Evolutionary conservation across 1,139 yeast species (phyloP).

Genomic region (Yamadazyma buinensis): DNA sequence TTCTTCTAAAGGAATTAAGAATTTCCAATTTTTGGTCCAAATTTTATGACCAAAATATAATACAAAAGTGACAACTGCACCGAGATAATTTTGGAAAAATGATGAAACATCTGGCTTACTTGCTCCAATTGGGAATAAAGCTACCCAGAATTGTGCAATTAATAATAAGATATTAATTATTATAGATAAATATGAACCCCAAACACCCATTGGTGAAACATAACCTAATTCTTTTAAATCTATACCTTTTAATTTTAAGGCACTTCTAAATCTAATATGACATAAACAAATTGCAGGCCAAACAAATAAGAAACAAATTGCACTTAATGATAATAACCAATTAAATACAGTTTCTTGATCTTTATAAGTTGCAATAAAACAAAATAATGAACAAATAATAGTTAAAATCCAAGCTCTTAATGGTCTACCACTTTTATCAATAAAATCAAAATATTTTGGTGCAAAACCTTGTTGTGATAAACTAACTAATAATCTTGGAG

Average conservation of each 20-base stretch:
- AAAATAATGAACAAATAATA: conserved; percentile 28
- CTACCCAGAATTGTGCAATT: conserved; percentile 43
- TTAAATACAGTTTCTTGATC: conserved; percentile 40
- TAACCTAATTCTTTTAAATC: conserved; percentile 36
- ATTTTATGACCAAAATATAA: conserved; percentile 39
- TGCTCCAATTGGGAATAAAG: conserved; percentile 36
- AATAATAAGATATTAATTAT: conserved; percentile 32
- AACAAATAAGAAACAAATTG: conserved; percentile 39
- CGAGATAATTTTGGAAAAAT: conserved; percentile 37
- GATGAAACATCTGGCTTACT: conserved; percentile 27
- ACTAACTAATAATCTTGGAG: conserved; percentile 42
- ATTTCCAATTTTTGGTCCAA: conserved; percentile 31
- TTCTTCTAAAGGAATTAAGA: conserved; percentile 30
- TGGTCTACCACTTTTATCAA: conserved; percentile 44
- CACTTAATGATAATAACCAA: conserved; percentile 44
- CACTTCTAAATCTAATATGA: conserved; percentile 42
- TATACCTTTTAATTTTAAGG: conserved; percentile 33
- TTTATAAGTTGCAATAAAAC: conserved; percentile 37
- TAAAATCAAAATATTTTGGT: conserved; percentile 38
- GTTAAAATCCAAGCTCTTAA: conserved; percentile 34
- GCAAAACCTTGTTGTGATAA: conserved; percentile 43
- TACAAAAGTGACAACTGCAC: conserved; percentile 30
- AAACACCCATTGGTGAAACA: conserved; percentile 37
- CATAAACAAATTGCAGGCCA: conserved; percentile 43
- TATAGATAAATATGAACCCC: conserved; percentile 37